Conservation (phyloP, 129 eudicot species). For the Solidago caesia region DNA sequence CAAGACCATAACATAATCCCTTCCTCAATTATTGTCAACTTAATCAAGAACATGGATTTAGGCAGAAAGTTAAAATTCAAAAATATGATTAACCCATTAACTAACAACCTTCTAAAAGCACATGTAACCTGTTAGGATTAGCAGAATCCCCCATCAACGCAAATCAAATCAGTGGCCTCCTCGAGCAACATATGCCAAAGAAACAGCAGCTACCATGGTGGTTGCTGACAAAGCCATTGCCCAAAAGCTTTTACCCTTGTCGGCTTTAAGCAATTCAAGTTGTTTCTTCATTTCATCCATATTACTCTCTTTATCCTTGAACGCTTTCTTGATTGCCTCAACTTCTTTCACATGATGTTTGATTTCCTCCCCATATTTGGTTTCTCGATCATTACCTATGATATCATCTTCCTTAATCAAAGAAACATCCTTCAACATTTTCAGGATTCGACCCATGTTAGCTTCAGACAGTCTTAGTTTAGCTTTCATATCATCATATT, state of each 20-base stretch:
- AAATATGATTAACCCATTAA: slow-evolving; percentile 15
- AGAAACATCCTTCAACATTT: slow-evolving; percentile 47
- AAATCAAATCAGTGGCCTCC: slow-evolving; percentile 27
- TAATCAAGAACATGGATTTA: slow-evolving; percentile 13
- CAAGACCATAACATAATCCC: slow-evolving; percentile 9
- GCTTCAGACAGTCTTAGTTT: slow-evolving; percentile 42
- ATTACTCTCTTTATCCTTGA: slow-evolving; percentile 44
- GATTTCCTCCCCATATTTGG: slow-evolving; percentile 28
- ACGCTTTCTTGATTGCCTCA: slow-evolving; percentile 61
- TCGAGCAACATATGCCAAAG: slow-evolving; percentile 54
- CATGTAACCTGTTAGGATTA: slow-evolving; percentile 35
- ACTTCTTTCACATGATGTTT: slow-evolving; percentile 39
- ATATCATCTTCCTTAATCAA: slow-evolving; percentile 28
- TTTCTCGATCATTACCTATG: slow-evolving; percentile 11
- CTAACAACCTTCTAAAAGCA: slow-evolving; percentile 29
- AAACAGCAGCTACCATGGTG: slow-evolving; percentile 62
- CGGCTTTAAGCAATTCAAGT: slow-evolving; percentile 51
- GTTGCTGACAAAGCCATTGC: slow-evolving; percentile 72
- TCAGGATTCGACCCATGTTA: slow-evolving; percentile 32
- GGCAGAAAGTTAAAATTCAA: slow-evolving; percentile 23
- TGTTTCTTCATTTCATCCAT: slow-evolving; percentile 55
- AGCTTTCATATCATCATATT: slow-evolving; percentile 36
- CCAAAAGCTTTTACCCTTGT: slow-evolving; percentile 76
- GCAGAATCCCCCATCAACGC: slow-evolving; percentile 21
- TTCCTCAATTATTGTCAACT: slow-evolving; percentile 9